Conservation (phyloP, 306 rosid species). For the Prunus campanulata region DNA sequence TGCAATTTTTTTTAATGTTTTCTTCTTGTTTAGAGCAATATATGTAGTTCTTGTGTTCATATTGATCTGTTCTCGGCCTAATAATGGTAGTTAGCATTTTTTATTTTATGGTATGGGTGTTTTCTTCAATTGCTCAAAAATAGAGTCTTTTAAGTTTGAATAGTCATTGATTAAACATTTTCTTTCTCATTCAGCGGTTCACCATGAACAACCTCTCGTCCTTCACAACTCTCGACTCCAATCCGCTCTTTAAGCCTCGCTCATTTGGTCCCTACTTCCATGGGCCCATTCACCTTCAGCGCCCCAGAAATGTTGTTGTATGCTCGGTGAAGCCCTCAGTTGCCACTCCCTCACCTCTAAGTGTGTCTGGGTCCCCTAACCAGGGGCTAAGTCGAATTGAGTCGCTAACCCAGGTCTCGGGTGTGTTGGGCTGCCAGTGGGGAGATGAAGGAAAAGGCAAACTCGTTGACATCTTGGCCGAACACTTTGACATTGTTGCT, state of each 20-base stretch:
- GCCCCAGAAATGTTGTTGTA: constrained; percentile 27
- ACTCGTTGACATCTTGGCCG: constrained; percentile 85
- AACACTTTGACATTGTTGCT: constrained; percentile 87
- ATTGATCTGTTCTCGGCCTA: neutral
- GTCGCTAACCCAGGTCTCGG: constrained; percentile 78
- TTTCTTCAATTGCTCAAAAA: neutral
- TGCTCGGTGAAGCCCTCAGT: constrained; percentile 50
- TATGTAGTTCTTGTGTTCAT: neutral
- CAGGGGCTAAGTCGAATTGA: constrained; percentile 45
- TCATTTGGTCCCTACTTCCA: constrained; percentile 14
- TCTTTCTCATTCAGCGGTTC: neutral
- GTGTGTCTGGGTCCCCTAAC: constrained; percentile 41
- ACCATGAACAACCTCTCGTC: constrained; percentile 64
- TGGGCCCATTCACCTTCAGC: constrained; percentile 1
- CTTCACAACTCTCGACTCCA: constrained; percentile 43
- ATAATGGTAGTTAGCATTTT: neutral
- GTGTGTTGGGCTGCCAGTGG: constrained; percentile 93
- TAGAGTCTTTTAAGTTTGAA: neutral
- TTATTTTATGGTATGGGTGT: neutral
- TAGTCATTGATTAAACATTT: neutral
- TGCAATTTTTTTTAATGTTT: neutral
- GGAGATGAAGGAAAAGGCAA: constrained; percentile 99
- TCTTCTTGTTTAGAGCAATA: too few relatives aligned
- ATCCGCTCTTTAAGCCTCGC: constrained; percentile 36
- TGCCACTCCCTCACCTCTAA: constrained; percentile 45